These are phyloP conservation scores for Phylloporus rhodoxanthus DNA, from an alignment of 768 basidiomycete species.

Conservation along the genomic window DNA sequence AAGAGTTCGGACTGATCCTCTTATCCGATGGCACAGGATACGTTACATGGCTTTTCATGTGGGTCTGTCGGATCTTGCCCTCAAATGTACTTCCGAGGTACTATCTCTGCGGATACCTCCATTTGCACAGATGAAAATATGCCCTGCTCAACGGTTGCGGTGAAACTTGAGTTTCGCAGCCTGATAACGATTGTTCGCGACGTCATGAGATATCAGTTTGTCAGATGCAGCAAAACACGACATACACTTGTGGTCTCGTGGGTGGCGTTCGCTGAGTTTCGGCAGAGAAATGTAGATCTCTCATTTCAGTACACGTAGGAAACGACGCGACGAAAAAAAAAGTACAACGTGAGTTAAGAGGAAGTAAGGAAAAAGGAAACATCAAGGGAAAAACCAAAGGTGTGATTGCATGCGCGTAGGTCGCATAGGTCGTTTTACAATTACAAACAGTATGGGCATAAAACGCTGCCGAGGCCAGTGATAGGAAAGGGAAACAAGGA, in stretches of 20 bases:
- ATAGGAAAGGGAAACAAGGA: not conserved
- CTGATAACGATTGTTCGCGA: no score
- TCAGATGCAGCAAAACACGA: no score
- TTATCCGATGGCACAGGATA: not conserved
- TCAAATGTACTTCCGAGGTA: no score
- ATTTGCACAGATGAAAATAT: not conserved
- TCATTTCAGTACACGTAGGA: not conserved
- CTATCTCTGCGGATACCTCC: no score
- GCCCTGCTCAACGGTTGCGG: no score
- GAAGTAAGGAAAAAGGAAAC: not conserved
- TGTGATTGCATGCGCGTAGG: conserved; percentile 3
- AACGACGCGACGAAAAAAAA: not conserved
- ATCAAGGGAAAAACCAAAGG: conserved; percentile 1
- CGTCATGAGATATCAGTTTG: no score
- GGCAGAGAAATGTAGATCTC: not conserved
- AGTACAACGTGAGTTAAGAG: not conserved
- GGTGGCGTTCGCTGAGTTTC: no score
- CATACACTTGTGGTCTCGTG: no score
- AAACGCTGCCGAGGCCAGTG: conserved; percentile 3
- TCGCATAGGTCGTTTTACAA: conserved; percentile 16
- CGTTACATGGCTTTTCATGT: no score
- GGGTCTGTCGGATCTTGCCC: no score
- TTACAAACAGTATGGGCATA: conserved; percentile 12
- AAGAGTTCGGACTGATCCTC: not conserved
- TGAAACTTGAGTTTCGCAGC: not conserved